Evolutionary conservation across 306 rosid genomes (phyloP).

Genomic region (Rosa chinensis): DNA sequence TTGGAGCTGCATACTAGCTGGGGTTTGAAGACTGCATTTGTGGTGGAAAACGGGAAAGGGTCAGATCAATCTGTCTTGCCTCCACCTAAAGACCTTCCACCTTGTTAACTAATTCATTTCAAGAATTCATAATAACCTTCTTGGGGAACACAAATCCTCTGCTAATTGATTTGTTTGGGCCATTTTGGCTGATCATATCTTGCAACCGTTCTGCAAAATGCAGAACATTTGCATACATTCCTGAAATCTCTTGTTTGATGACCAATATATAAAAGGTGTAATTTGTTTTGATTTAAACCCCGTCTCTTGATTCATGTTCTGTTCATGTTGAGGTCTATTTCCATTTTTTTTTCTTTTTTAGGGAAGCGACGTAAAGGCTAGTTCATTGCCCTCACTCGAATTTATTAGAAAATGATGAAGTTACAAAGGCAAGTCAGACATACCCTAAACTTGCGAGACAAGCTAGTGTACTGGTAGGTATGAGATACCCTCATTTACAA

Average conservation of each 20-base stretch:
- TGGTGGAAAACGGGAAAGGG: constrained; percentile 30
- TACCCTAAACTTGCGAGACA: too few relatives aligned
- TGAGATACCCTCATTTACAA: too few relatives aligned
- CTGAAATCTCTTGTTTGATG: background rate
- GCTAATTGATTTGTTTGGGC: background rate
- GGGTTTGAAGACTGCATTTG: constrained; percentile 46
- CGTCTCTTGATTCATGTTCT: background rate
- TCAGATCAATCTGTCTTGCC: constrained; percentile 29
- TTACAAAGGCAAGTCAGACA: too few relatives aligned
- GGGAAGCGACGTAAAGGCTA: too few relatives aligned
- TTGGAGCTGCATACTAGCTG: constrained; percentile 43
- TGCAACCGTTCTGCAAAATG: background rate
- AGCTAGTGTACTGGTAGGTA: too few relatives aligned
- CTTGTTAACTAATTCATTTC: constrained; percentile 19
- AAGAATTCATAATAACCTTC: background rate
- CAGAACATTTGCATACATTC: background rate
- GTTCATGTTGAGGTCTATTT: too few relatives aligned
- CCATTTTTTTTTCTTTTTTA: too few relatives aligned
- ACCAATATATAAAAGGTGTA: background rate
- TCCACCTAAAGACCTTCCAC: constrained; percentile 43
- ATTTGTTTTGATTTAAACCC: background rate
- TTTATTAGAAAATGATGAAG: too few relatives aligned
- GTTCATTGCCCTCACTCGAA: too few relatives aligned
- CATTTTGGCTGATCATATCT: constrained; percentile 4
- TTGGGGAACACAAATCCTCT: background rate